Conservation (phyloP, 2,329 filamentous ascomycete genomes). For the Epichloe sibirici region DNA sequence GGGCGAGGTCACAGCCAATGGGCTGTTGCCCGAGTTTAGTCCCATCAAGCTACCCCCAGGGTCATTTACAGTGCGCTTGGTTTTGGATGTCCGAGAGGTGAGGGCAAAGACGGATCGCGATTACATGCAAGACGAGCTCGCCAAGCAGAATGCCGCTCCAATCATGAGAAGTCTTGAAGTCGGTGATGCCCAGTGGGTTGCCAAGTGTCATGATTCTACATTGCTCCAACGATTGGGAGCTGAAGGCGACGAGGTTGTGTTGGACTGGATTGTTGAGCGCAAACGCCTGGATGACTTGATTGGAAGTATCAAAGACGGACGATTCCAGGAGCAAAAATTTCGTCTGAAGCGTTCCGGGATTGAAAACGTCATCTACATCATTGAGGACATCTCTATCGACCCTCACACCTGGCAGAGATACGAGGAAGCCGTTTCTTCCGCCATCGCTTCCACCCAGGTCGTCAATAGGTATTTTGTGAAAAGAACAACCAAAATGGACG, state of each 20-base stretch:
- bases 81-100: slow-evolving; percentile 66
- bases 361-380: slow-evolving; percentile 65
- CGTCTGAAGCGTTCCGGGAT: slow-evolving; percentile 59
- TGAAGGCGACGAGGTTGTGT: slow-evolving; percentile 56
- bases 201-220: slow-evolving; percentile 51
- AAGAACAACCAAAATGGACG: slow-evolving; percentile 61
- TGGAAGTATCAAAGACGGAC: slow-evolving; percentile 69
- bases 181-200: slow-evolving; percentile 70
- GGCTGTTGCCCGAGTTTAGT: slow-evolving; percentile 33
- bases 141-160: slow-evolving; percentile 51
- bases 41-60: slow-evolving; percentile 52
- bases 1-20: slow-evolving; percentile 8
- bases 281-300: slow-evolving; percentile 72
- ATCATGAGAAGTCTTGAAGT: slow-evolving; percentile 58
- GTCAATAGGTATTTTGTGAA: slow-evolving; percentile 73
- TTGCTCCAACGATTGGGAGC: slow-evolving; percentile 43
- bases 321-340: slow-evolving; percentile 78
- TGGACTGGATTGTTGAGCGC: slow-evolving; percentile 72
- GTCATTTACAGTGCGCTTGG: slow-evolving; percentile 58
- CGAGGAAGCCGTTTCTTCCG: slow-evolving; percentile 56
- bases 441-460: slow-evolving; percentile 66
- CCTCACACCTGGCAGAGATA: slow-evolving; percentile 41
- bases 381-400: slow-evolving; percentile 59
- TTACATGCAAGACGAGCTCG: slow-evolving; percentile 62
- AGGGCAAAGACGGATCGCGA: slow-evolving; percentile 61